phyloP scores from a whole-genome alignment of 2,329 filamentous ascomycete genomes.

The Calonectria hawksworthii region DNA sequence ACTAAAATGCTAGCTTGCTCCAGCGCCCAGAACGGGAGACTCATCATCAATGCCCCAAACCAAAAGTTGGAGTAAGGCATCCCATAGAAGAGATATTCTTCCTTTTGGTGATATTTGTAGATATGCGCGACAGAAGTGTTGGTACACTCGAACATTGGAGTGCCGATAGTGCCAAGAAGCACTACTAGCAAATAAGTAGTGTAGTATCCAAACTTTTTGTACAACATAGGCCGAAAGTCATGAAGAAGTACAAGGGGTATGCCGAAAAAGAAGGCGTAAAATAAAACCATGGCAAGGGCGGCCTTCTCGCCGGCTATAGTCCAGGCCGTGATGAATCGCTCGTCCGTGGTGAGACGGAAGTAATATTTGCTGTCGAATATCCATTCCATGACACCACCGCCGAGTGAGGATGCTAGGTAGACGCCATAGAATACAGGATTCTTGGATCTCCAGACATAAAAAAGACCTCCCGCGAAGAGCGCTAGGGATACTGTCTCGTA shows the following conservation, averaged over 20 bases:
- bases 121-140: neutral
- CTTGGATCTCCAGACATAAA: neutral
- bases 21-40: neutral
- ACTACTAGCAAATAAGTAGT: neutral
- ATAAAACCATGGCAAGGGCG: neutral
- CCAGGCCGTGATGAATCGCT: neutral
- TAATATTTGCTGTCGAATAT: neutral
- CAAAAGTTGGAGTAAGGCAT: neutral
- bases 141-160: neutral
- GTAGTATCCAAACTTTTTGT: neutral
- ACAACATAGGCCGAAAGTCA: neutral
- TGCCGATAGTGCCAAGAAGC: neutral
- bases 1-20: neutral
- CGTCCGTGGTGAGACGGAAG: neutral
- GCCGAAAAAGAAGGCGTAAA: neutral
- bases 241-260: neutral
- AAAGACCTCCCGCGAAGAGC: neutral
- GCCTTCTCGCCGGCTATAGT: neutral
- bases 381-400: neutral
- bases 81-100: neutral
- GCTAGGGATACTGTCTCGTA: neutral
- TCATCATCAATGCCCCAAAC: neutral
- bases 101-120: neutral
- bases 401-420: neutral
- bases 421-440: neutral